phyloP scores from a whole-genome alignment of 768 basidiomycete species.

The Lyophyllum shimeji region DNA sequence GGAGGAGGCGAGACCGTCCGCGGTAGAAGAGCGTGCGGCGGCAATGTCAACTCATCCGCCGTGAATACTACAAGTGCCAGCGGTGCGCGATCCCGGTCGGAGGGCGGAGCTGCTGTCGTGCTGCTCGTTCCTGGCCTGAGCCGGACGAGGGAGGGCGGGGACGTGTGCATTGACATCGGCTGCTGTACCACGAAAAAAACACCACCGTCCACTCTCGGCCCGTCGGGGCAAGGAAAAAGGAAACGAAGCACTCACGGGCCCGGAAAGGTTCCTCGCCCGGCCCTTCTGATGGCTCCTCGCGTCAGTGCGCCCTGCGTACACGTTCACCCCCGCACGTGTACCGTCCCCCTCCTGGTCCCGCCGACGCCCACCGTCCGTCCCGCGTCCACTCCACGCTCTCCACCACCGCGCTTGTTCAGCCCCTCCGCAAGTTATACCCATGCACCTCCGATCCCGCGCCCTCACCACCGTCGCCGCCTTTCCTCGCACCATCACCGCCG shows the following conservation, averaged over 20 bases:
- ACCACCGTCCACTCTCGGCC: neutral
- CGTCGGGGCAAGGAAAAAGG: neutral
- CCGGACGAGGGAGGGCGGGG: conserved; percentile 57
- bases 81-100: conserved; percentile 35
- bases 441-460: conserved; percentile 34
- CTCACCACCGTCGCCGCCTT: neutral
- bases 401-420: conserved; percentile 64
- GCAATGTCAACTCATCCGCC: conserved; percentile 28
- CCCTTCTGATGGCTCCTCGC: conserved; percentile 58
- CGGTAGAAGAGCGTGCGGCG: conserved; percentile 37
- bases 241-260: conserved; percentile 15
- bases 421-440: conserved; percentile 69
- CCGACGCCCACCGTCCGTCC: conserved; percentile 68
- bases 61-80: conserved; percentile 59
- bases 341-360: conserved; percentile 62
- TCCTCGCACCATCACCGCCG: neutral
- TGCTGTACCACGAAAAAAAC: conserved; percentile 32
- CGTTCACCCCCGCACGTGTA: conserved; percentile 79
- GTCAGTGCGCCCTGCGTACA: conserved; percentile 71
- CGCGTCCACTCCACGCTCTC: conserved; percentile 50
- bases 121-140: conserved; percentile 38
- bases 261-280: conserved; percentile 54
- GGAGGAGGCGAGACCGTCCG: conserved; percentile 10
- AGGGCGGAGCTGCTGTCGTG: too few species aligned
- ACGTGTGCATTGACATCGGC: conserved; percentile 50